Evolutionary conservation across 805 yeast genomes (phyloP), one percentile per base, ranked within the genome.

Genomic region (Starmerella scarabaei): DNA sequence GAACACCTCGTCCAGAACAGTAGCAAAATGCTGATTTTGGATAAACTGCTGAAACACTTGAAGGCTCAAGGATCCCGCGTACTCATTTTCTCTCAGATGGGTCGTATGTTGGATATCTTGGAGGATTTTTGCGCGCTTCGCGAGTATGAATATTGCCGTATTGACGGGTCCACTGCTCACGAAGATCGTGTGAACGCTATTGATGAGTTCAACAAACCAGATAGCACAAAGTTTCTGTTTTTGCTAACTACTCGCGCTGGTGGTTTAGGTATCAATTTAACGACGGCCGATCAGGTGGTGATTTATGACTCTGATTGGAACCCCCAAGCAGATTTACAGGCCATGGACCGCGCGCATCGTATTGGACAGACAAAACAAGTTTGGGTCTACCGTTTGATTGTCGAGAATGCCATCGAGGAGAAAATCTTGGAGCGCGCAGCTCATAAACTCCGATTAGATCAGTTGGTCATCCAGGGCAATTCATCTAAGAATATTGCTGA

Each of bases 361-460:
- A 86, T 86, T 56, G 97, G 97, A 6, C 97, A 86, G 58, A 88
- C 81, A 55, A 88, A 88, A 57, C 98, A 88, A 62, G 98, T 88
- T 3, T 71, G 73, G 50, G 97, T 88, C 16, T 88, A 72, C 57
- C 66, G 98, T 48, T 83, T 88, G 61, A 93, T 88, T 21, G 88
- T 96, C 3, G 96, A 88, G 55, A 80, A 85, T 59, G 96, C 98
- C 2, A 84, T 88, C 52, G 98, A 88, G 56, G 98, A 88, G 59
- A 88, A 88, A 52, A 95, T 88, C 16, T 68, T 88, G 40, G 97
- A 88, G 55, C 69, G 95, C 47, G 98, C 98, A 1, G 93, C 96
- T 0, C 97, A 88, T 54, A 88, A 88, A 53, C 66, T 88, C 46
- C 68, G 96, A 44, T 68, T 88, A 43, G 98, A 88, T 59, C 96